Evolutionary conservation across 805 yeast species (phyloP).

Genomic region (Zygoascus flipseniorum): DNA sequence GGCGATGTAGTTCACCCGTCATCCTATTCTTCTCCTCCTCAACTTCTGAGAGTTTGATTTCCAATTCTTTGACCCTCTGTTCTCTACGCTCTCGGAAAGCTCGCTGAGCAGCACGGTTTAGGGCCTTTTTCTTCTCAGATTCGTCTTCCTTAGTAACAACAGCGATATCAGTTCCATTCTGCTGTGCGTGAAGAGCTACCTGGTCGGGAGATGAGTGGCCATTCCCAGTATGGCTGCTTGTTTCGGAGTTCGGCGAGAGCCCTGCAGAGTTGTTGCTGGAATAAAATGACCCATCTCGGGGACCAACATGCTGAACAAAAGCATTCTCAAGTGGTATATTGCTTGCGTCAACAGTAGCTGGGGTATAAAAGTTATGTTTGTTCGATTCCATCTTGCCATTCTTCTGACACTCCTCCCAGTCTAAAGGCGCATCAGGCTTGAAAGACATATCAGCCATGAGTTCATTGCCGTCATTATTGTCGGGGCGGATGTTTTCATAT

Average conservation of each 20-base stretch:
- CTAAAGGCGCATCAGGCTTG: not conserved
- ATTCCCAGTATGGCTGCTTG: not conserved
- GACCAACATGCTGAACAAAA: not conserved
- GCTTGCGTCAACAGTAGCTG: not conserved
- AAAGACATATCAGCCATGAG: not conserved
- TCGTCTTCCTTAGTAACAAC: constrained; percentile 27
- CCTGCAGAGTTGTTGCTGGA: not conserved
- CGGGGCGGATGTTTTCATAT: not conserved
- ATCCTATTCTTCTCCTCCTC: constrained; percentile 46
- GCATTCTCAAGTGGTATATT: no score
- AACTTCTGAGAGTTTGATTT: constrained; percentile 46
- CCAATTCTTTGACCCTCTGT: constrained; percentile 58
- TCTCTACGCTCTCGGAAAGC: constrained; percentile 82
- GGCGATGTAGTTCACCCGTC: constrained; percentile 39
- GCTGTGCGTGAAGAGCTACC: not conserved
- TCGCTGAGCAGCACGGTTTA: constrained; percentile 79
- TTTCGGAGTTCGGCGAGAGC: not conserved
- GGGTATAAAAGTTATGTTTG: not conserved
- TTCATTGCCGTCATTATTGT: not conserved
- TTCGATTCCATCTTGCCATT: not conserved
- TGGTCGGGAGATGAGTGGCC: not conserved
- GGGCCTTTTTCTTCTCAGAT: constrained; percentile 57
- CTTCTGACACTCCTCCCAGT: not conserved
- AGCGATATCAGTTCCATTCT: constrained; percentile 5
- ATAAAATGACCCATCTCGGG: not conserved